Conservation (phyloP, 2,329 filamentous ascomycete species). For the Sporothrix euskadiensis region DNA sequence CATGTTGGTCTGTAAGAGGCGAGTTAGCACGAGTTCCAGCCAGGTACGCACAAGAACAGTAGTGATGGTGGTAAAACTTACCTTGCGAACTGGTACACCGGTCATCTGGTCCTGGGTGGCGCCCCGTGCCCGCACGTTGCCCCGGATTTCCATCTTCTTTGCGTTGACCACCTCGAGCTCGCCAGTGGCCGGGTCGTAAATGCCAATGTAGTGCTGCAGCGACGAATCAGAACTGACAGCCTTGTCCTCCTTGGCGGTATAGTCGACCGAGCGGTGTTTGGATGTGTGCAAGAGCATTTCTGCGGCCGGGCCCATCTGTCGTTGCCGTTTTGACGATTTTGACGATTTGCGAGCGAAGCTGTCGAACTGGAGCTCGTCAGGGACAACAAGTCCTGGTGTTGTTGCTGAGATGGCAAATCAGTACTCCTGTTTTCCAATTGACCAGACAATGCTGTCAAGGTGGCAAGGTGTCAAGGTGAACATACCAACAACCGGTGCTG, state of each 20-base stretch:
- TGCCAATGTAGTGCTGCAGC: slow-evolving; percentile 64
- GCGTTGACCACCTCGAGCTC: slow-evolving; percentile 62
- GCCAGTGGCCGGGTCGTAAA: slow-evolving; percentile 62
- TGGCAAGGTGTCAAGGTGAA: neutral
- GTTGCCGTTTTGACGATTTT: slow-evolving; percentile 35
- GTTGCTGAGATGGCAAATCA: slow-evolving; percentile 40
- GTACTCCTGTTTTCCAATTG: neutral
- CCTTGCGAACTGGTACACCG: slow-evolving; percentile 42
- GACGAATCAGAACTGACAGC: slow-evolving; percentile 45
- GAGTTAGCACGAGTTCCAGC: neutral
- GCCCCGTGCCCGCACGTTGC: slow-evolving; percentile 57
- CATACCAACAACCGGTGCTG: slow-evolving; percentile 48
- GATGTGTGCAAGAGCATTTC: slow-evolving; percentile 61
- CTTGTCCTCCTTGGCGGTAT: slow-evolving; percentile 58
- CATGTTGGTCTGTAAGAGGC: slow-evolving; percentile 51
- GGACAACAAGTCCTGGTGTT: slow-evolving; percentile 44
- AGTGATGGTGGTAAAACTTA: slow-evolving; percentile 33
- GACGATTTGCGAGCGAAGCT: slow-evolving; percentile 50
- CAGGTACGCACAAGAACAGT: neutral
- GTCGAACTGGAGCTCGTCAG: slow-evolving; percentile 47
- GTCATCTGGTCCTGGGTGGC: slow-evolving; percentile 50
- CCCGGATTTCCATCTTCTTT: slow-evolving; percentile 64
- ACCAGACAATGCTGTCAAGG: neutral
- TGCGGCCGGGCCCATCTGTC: slow-evolving; percentile 39
- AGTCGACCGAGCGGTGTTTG: slow-evolving; percentile 59